These are phyloP conservation scores for Neurospora sp. DNA, from an alignment of 495 filamentous ascomycete genomes.

Conservation along the genomic window DNA sequence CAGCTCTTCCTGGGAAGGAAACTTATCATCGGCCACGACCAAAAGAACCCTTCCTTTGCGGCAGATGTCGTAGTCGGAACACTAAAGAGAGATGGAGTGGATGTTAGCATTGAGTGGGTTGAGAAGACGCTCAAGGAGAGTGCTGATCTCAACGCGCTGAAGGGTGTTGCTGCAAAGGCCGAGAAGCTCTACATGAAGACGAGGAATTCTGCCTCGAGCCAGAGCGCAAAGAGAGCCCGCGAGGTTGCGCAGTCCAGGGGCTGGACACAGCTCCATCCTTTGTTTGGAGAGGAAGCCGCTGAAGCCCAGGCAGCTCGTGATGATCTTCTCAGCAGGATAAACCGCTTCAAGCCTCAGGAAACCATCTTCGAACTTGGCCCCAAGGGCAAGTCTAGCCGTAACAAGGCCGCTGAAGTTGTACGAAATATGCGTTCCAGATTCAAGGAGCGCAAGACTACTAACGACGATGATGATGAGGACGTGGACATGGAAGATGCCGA, in stretches of 20 bases:
- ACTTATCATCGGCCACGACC: constrained; percentile 56
- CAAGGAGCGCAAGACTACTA: constrained; percentile 29
- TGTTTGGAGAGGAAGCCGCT: constrained; percentile 62
- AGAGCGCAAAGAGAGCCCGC: constrained; percentile 78
- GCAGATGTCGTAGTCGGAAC: constrained; percentile 72
- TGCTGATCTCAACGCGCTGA: constrained; percentile 59
- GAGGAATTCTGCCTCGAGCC: constrained; percentile 73
- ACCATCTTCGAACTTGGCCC: constrained; percentile 90
- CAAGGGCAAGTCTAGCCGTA: constrained; percentile 47
- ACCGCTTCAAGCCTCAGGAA: constrained; percentile 77
- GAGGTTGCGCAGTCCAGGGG: constrained; percentile 56
- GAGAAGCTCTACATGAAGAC: constrained; percentile 89
- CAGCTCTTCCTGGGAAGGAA: constrained; percentile 84
- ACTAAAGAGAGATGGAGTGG: constrained; percentile 57
- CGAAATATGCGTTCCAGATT: constrained; percentile 55
- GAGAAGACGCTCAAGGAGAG: constrained; percentile 65
- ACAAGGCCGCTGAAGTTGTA: constrained; percentile 72
- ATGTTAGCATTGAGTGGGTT: constrained; percentile 66
- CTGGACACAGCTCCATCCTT: constrained; percentile 59
- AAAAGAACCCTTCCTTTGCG: constrained; percentile 54
- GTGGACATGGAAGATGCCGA: constrained; percentile 30
- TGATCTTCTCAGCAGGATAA: constrained; percentile 75
- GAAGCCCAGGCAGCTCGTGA: constrained; percentile 59
- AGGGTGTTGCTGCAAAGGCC: constrained; percentile 68
- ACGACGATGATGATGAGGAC: constrained; percentile 24